Evolutionary conservation across 768 basidiomycete genomes (phyloP), one percentile per base, ranked within the genome.

Genomic region (Megacollybia marginata): DNA sequence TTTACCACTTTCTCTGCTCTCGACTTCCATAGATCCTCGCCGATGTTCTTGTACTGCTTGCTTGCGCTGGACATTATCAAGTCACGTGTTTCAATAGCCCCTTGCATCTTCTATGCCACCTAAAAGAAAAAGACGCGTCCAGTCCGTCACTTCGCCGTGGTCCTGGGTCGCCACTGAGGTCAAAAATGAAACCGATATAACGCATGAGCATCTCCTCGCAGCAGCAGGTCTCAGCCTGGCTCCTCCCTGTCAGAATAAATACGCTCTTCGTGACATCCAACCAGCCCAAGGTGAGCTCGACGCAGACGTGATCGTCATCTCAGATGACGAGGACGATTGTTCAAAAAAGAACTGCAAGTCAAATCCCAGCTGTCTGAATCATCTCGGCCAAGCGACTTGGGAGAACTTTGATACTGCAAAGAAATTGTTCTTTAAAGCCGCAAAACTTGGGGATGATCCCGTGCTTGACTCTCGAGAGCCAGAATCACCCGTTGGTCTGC

Each of bases 21-120:
- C 33, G 82, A 75, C 65, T 96, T 98, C 93, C 94, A 97, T 32
- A 96, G 77, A 63, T 98, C 96, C 60, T 99, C 95, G 32, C 92
- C 92, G 52, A 91, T 82, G 54, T 72, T 78, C 63, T 92, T 94
- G 70, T 88, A 87, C 57, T 92, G 88, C 62, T 89, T 90, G 69
- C 79, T 83, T 47, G 79, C 76, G 45, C 84, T 79, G 48, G 85
- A 80, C 85, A 87, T 87, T 55, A 57, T 16, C 5, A 5, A 11
- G 28, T 19, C 44, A 31, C 44, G 44, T 16, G n/a, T 31, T n/a
- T 16, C 13, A 11, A 23, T 31, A 16, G 18, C 28, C 23, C 13
- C 44, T 44, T 44, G n/a, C 18, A 13, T 3, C 19, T 44, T 2
- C n/a, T 16, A 44, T 44, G 44, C 44, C 44, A 13, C 44, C 44